Conservation (phyloP, 495 filamentous ascomycete genomes). For the Penicillium arizonense region DNA sequence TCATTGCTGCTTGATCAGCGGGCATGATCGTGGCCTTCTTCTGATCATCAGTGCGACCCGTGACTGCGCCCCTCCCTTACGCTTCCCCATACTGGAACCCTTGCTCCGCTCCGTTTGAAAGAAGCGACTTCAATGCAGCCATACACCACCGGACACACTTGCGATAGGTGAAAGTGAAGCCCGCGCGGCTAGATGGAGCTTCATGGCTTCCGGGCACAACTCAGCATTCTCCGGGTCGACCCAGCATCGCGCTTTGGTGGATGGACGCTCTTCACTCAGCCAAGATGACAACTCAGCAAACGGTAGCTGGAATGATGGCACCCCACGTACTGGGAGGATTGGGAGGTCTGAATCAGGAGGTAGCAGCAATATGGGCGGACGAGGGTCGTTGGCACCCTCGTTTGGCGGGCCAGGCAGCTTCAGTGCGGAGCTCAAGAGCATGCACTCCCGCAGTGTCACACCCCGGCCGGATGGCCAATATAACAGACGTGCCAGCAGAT, state of each 20-base stretch:
- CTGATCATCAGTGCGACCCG: constrained; percentile 20
- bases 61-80: constrained; percentile 26
- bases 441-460: constrained; percentile 64
- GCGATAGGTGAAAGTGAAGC: constrained; percentile 41
- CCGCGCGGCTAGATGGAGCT: constrained; percentile 45
- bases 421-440: constrained; percentile 82
- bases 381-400: constrained; percentile 66
- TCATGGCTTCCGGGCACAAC: constrained; percentile 50
- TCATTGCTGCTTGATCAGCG: constrained; percentile 1
- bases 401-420: constrained; percentile 82
- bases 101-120: constrained; percentile 20
- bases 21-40: constrained; percentile 17
- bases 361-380: constrained; percentile 57
- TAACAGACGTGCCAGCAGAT: constrained; percentile 56
- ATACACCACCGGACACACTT: constrained; percentile 22
- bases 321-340: constrained; percentile 39
- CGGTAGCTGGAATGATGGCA: constrained; percentile 48
- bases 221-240: constrained; percentile 61
- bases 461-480: constrained; percentile 63
- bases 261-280: constrained; percentile 53
- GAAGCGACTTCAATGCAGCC: constrained; percentile 36
- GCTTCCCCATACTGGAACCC: constrained; percentile 27
- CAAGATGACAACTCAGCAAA: constrained; percentile 53
- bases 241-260: constrained; percentile 60
- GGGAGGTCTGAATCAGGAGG: constrained; percentile 59